A percentile compares a stretch with the other conserved stretches of the same genome.
These are phyloP conservation scores for Ogataea corticis DNA, from an alignment of 805 yeast species.

Conservation along the genomic window DNA sequence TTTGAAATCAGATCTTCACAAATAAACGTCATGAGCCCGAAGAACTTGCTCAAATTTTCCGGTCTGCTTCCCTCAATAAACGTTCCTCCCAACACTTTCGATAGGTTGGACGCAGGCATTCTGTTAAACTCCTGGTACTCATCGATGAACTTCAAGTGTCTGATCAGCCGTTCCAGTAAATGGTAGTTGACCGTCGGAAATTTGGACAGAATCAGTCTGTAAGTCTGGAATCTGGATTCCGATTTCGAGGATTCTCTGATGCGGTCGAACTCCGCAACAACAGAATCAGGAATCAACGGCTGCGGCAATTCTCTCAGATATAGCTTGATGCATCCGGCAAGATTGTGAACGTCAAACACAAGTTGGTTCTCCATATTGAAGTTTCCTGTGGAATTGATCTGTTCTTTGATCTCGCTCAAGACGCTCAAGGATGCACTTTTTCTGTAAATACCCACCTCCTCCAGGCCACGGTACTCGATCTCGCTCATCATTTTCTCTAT, in stretches of 20 bases:
- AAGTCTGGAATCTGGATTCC: slow-evolving; percentile 27
- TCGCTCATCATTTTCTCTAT: slow-evolving; percentile 67
- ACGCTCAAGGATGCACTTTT: slow-evolving; percentile 55
- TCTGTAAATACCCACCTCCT: slow-evolving; percentile 89
- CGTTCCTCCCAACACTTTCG: slow-evolving; percentile 80
- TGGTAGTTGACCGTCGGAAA: slow-evolving; percentile 70
- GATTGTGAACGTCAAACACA: slow-evolving; percentile 73
- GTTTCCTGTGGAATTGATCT: slow-evolving; percentile 48
- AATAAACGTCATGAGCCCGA: slow-evolving; percentile 55
- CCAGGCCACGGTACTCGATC: slow-evolving; percentile 83
- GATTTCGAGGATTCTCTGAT: slow-evolving; percentile 30
- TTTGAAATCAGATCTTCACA: slow-evolving; percentile 51
- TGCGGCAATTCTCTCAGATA: slow-evolving; percentile 86
- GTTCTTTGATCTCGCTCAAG: slow-evolving; percentile 42
- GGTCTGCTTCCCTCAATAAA: slow-evolving; percentile 56
- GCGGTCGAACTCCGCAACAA: slow-evolving; percentile 57
- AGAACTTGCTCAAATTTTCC: slow-evolving; percentile 45
- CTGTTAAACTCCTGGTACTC: slow-evolving; percentile 67
- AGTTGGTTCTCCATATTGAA: slow-evolving; percentile 44
- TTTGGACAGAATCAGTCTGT: slow-evolving; percentile 26
- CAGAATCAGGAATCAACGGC: slow-evolving; percentile 67
- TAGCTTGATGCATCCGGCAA: slow-evolving; percentile 84
- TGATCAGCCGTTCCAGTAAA: slow-evolving; percentile 63
- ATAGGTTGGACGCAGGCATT: slow-evolving; percentile 87
- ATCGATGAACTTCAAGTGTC: slow-evolving; percentile 71